These are phyloP conservation scores for Cydonia oblonga DNA, from an alignment of 331 rosid species.

Conservation along the genomic window DNA sequence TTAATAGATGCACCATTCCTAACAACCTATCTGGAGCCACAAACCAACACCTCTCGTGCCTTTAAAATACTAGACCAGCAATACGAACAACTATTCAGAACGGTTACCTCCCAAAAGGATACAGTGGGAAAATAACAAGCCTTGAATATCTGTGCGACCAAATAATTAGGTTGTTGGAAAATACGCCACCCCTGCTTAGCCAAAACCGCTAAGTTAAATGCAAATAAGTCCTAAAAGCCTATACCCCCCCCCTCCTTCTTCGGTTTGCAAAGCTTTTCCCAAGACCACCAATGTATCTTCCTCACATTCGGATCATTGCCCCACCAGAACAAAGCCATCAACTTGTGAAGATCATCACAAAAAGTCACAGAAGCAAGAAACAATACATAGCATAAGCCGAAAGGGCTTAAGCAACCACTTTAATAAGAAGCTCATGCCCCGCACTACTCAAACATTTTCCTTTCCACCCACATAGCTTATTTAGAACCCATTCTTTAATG, in stretches of 20 bases:
- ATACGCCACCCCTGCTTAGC: neutral
- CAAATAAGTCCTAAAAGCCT: neutral
- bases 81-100: neutral
- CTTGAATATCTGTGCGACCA: neutral
- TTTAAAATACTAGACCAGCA: neutral
- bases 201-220: neutral
- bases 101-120: neutral
- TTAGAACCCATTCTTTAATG: neutral
- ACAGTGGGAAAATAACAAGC: neutral
- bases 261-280: neutral
- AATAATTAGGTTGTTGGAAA: neutral
- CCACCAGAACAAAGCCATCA: fast-evolving
- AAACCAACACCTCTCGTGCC: fast-evolving
- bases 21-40: neutral
- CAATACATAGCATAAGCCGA: neutral
- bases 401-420: neutral
- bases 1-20: neutral
- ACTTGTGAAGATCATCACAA: neutral
- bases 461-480: neutral
- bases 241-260: too few species aligned
- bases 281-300: neutral
- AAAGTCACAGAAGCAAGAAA: neutral
- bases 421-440: neutral
- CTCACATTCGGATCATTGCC: neutral
- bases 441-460: neutral